These are phyloP conservation scores for Claviceps citrina DNA, from an alignment of 2,329 filamentous ascomycete species.

Conservation along the genomic window DNA sequence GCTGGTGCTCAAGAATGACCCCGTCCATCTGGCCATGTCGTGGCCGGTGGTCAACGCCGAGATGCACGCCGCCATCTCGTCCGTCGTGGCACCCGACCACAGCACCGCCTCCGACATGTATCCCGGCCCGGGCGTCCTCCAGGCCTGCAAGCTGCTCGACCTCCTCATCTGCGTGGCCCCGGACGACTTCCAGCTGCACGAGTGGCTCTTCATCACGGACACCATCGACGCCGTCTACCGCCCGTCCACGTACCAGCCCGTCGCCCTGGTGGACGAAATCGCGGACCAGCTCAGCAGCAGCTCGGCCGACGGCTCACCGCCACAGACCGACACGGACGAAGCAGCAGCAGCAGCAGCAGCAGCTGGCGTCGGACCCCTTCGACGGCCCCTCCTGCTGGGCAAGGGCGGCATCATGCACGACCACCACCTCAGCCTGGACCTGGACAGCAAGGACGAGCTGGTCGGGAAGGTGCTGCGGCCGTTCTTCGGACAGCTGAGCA, in stretches of 20 bases:
- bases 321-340: slow-evolving; percentile 22
- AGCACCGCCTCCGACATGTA: slow-evolving; percentile 54
- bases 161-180: slow-evolving; percentile 71
- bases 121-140: slow-evolving; percentile 60
- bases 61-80: slow-evolving; percentile 63
- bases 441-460: slow-evolving; percentile 52
- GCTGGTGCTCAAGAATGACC: slow-evolving; percentile 61
- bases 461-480: slow-evolving; percentile 66
- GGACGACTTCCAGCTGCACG: slow-evolving; percentile 94
- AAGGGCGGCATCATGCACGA: slow-evolving; percentile 39
- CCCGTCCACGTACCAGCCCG: slow-evolving; percentile 49
- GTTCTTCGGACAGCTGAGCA: slow-evolving; percentile 84
- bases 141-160: slow-evolving; percentile 89
- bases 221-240: slow-evolving; percentile 92
- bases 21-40: slow-evolving; percentile 64
- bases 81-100: slow-evolving; percentile 52
- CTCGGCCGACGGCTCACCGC: slow-evolving; percentile 17
- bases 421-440: no score
- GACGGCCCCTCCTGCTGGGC: slow-evolving; percentile 38
- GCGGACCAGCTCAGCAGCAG: slow-evolving; percentile 55
- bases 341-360: slow-evolving; percentile 22
- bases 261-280: slow-evolving; percentile 71
- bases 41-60: slow-evolving; percentile 88
- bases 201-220: slow-evolving; percentile 95
- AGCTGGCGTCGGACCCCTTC: slow-evolving; percentile 20